Percentiles rank a stretch among this genome's conserved stretches.
phyloP scores from a whole-genome alignment of 345 rosid genomes.

The Kandelia obovata region DNA sequence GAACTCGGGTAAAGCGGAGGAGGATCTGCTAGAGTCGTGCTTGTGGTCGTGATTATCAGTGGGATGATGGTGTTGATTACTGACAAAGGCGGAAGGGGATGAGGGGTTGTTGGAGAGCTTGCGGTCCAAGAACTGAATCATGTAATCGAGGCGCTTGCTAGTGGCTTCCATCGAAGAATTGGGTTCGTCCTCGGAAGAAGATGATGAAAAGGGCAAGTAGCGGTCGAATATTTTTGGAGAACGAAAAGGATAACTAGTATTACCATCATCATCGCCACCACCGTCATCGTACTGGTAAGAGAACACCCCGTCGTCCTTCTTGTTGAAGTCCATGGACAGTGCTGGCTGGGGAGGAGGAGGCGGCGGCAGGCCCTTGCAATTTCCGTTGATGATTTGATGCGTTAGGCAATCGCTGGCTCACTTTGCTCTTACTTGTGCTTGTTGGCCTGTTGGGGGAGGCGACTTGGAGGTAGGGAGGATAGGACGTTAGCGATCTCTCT shows the following conservation, averaged over 20 bases:
- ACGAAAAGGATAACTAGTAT: not conserved
- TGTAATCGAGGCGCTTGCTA: slow-evolving; percentile 73
- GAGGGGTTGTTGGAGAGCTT: slow-evolving; percentile 37
- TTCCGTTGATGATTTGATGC: no score
- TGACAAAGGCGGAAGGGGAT: not conserved
- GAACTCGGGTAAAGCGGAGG: slow-evolving; percentile 23
- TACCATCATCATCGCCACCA: not conserved
- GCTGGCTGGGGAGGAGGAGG: no score
- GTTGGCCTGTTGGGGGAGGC: no score
- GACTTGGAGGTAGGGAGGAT: no score
- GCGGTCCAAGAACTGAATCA: slow-evolving; percentile 87
- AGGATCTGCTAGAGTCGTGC: not conserved
- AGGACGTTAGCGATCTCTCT: no score
- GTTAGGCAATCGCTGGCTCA: no score
- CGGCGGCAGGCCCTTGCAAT: no score
- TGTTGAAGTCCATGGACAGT: slow-evolving; percentile 6
- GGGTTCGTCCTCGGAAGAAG: slow-evolving; percentile 27
- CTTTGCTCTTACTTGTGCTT: no score
- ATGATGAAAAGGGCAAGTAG: slow-evolving; percentile 42
- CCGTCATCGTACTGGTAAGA: not conserved
- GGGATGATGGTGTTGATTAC: no score
- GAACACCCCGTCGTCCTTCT: slow-evolving; percentile 2
- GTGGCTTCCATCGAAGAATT: slow-evolving; percentile 52
- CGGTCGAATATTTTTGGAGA: slow-evolving; percentile 64
- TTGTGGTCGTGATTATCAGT: not conserved